Conservation (phyloP, 495 filamentous ascomycete species). For the Talaromyces nanjingensis region DNA sequence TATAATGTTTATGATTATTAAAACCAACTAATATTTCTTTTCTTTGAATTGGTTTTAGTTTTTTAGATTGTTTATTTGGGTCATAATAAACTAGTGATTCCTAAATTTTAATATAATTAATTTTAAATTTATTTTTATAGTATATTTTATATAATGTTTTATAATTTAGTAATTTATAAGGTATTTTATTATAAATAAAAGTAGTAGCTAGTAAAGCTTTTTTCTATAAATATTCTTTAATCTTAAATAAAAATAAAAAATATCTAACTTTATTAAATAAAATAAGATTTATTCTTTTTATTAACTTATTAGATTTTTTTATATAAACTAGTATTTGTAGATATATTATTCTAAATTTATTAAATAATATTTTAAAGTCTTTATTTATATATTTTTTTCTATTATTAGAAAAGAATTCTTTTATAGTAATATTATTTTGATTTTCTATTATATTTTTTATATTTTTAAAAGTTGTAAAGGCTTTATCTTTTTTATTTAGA, state of each 20-base stretch:
- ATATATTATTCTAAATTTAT: too few relatives aligned
- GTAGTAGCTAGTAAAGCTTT: constrained; percentile 1
- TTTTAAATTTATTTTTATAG: background rate
- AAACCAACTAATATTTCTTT: constrained; percentile 1
- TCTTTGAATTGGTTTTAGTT: background rate
- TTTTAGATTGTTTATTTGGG: background rate
- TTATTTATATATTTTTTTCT: constrained; percentile 7
- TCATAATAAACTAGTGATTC: background rate
- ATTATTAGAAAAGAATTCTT: constrained; percentile 8
- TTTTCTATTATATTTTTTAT: too few relatives aligned
- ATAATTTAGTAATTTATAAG: background rate
- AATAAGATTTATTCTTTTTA: constrained; percentile 1
- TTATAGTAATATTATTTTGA: constrained; percentile 5
- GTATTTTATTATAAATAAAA: background rate
- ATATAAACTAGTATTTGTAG: background rate
- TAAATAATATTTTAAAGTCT: constrained; percentile 4
- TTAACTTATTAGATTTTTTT: constrained; percentile 4
- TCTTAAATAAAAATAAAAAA: background rate
- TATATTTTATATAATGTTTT: constrained; percentile 1
- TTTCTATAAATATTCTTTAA: background rate
- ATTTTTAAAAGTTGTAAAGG: background rate
- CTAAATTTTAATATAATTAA: constrained; percentile 2
- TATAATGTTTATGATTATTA: constrained; percentile 4
- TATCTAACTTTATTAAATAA: constrained; percentile 7
- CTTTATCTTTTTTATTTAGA: constrained; percentile 6